Conservation (phyloP, 2,329 filamentous ascomycete species). For the Cercospora canescens region DNA sequence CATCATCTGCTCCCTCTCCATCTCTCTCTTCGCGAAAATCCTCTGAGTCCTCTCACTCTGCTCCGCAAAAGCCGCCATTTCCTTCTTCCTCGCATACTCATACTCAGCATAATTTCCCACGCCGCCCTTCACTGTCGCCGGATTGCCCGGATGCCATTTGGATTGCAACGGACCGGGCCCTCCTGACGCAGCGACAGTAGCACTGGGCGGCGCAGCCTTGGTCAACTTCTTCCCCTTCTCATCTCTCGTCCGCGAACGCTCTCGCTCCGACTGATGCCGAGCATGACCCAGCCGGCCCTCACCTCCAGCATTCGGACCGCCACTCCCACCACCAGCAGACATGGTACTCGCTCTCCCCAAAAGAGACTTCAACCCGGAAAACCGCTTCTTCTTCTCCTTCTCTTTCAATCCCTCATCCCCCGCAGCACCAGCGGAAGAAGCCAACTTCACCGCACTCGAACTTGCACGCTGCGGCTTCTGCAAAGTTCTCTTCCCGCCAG, state of each 20-base stretch:
- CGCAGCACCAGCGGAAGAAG: conserved; percentile 10
- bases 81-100: neutral
- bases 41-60: neutral
- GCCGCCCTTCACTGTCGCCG: conserved; percentile 11
- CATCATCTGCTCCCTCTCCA: neutral
- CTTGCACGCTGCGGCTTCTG: conserved; percentile 35
- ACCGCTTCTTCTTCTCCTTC: conserved; percentile 43
- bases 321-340: conserved; percentile 22
- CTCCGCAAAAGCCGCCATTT: conserved; percentile 6
- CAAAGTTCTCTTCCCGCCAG: conserved; percentile 22
- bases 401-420: neutral
- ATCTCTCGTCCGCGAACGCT: conserved; percentile 2
- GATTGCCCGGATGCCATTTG: conserved; percentile 1
- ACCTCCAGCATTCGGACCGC: neutral
- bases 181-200: too few species aligned
- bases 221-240: conserved; percentile 9
- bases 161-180: neutral
- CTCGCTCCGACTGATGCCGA: neutral
- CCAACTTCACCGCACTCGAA: conserved; percentile 20
- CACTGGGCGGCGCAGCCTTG: conserved; percentile 9
- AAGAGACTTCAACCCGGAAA: conserved; percentile 46
- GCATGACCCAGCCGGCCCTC: neutral
- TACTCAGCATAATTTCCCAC: conserved; percentile 12
- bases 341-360: conserved; percentile 43
- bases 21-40: neutral